Conservation (phyloP, 2,329 filamentous ascomycete genomes). For the Colletotrichum cereale region DNA sequence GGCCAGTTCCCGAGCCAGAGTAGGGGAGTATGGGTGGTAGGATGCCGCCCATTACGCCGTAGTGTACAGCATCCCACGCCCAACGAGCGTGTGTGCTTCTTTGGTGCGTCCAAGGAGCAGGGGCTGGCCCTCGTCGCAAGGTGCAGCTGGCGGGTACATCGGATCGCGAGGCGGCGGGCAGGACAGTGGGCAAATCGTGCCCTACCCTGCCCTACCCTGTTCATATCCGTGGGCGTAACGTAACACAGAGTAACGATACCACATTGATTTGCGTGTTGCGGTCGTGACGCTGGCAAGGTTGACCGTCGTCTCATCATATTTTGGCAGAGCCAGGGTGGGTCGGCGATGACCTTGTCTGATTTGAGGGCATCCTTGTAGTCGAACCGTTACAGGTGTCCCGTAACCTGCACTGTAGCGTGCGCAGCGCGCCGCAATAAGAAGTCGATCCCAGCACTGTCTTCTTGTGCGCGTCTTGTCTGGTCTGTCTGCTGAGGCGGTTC, state of each 20-base stretch:
- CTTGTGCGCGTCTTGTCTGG: background rate
- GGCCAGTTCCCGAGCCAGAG: slow-evolving; percentile 31
- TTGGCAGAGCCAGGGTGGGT: slow-evolving; percentile 22
- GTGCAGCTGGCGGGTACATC: slow-evolving; percentile 38
- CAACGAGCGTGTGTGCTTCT: slow-evolving; percentile 20
- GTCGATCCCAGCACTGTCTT: slow-evolving; percentile 2
- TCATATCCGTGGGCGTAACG: slow-evolving; percentile 13
- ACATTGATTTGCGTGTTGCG: slow-evolving; percentile 33
- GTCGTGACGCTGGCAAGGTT: slow-evolving; percentile 37
- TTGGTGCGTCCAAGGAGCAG: slow-evolving; percentile 29
- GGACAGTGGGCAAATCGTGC: slow-evolving; percentile 25
- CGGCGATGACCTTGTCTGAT: slow-evolving; percentile 20
- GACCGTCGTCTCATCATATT: slow-evolving; percentile 33
- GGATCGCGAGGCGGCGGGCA: slow-evolving; percentile 36
- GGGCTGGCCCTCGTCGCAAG: slow-evolving; percentile 33
- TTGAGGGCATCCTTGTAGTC: slow-evolving; percentile 16
- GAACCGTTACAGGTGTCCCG: slow-evolving; percentile 16
- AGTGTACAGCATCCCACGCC: slow-evolving; percentile 13
- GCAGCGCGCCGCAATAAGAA: background rate
- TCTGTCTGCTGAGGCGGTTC: background rate
- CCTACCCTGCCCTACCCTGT: slow-evolving; percentile 21
- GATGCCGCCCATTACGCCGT: slow-evolving; percentile 30
- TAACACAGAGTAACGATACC: slow-evolving; percentile 11
- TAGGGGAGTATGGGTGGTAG: slow-evolving; percentile 28
- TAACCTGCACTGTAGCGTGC: background rate